Evolutionary conservation across 1,284 basidiomycete genomes (phyloP).

Genomic region (Porogramme epimiltina): DNA sequence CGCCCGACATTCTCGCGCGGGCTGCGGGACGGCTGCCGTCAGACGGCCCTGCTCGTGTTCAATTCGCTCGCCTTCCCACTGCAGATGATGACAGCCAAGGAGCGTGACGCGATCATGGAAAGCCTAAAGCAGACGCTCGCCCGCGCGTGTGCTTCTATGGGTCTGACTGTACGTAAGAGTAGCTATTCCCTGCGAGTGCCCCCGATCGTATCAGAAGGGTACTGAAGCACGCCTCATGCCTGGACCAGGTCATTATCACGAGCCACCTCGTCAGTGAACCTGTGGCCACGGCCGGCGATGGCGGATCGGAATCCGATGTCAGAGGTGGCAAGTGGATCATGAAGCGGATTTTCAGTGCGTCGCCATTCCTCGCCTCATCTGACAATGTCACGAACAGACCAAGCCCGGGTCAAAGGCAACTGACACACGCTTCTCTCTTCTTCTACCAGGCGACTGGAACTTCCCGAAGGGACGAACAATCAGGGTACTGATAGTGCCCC

Average conservation of each 20-base stretch:
- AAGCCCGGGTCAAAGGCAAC: not conserved
- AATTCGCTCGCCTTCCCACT: slow-evolving; percentile 70
- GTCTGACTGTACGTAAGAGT: slow-evolving; percentile 49
- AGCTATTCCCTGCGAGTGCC: slow-evolving; percentile 12
- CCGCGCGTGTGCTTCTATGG: slow-evolving; percentile 47
- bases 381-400: not conserved
- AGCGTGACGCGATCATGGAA: slow-evolving; percentile 47
- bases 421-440: not conserved
- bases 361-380: not conserved
- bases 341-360: slow-evolving; percentile 62
- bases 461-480: slow-evolving; percentile 37
- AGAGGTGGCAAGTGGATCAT: slow-evolving; percentile 62
- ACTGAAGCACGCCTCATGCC: no score
- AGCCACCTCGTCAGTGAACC: slow-evolving; percentile 48
- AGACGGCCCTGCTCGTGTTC: slow-evolving; percentile 60
- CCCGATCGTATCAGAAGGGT: slow-evolving; percentile 19
- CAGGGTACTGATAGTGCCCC: slow-evolving; percentile 38
- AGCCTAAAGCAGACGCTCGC: slow-evolving; percentile 54
- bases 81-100: slow-evolving; percentile 43
- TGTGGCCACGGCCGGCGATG: slow-evolving; percentile 61
- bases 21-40: slow-evolving; percentile 36
- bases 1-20: slow-evolving; percentile 12
- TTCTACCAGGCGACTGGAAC: slow-evolving; percentile 28
- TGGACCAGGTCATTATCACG: slow-evolving; percentile 57
- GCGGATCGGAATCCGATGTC: slow-evolving; percentile 64